phyloP scores from a whole-genome alignment of 1,284 basidiomycete genomes.

The Amylostereum areolatum region DNA sequence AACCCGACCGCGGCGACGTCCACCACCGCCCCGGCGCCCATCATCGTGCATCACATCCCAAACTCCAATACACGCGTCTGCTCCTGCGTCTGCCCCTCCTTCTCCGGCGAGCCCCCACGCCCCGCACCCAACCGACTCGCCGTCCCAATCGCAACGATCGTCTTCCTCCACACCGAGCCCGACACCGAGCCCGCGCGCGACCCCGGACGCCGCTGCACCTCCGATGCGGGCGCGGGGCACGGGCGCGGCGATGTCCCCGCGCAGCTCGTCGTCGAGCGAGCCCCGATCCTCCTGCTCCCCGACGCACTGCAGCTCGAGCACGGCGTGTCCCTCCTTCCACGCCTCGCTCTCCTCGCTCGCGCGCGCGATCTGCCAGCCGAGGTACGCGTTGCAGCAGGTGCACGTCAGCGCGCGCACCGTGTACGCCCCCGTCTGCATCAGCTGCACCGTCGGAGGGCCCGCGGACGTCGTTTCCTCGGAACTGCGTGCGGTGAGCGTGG shows the following conservation, averaged over 20 bases:
- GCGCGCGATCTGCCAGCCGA: slow-evolving; percentile 59
- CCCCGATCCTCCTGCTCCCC: slow-evolving; percentile 7
- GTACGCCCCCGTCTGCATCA: slow-evolving; percentile 61
- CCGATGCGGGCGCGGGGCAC: background rate
- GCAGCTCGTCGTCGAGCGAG: background rate
- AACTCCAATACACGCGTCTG: too few relatives aligned
- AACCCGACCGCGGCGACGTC: too few relatives aligned
- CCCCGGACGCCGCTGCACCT: background rate
- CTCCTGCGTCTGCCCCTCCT: too few relatives aligned
- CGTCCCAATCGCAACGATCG: background rate
- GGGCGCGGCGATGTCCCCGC: background rate
- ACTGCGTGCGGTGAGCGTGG: background rate
- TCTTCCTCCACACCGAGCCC: background rate
- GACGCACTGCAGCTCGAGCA: slow-evolving; percentile 49
- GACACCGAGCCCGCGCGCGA: background rate
- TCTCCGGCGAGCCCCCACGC: too few relatives aligned
- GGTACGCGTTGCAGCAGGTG: slow-evolving; percentile 38
- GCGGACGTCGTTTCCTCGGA: background rate
- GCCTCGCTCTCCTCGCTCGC: slow-evolving; percentile 51
- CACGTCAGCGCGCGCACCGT: slow-evolving; percentile 53
- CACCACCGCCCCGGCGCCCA: too few relatives aligned
- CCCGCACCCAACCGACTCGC: too few relatives aligned
- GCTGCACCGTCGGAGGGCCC: slow-evolving; percentile 30
- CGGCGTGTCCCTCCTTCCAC: slow-evolving; percentile 56
- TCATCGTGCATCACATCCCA: too few relatives aligned